Percentiles rank a stretch among this genome's conserved stretches.
These are phyloP conservation scores for Penicillium sp. DNA, from an alignment of 2,329 filamentous ascomycete genomes.

Conservation along the genomic window DNA sequence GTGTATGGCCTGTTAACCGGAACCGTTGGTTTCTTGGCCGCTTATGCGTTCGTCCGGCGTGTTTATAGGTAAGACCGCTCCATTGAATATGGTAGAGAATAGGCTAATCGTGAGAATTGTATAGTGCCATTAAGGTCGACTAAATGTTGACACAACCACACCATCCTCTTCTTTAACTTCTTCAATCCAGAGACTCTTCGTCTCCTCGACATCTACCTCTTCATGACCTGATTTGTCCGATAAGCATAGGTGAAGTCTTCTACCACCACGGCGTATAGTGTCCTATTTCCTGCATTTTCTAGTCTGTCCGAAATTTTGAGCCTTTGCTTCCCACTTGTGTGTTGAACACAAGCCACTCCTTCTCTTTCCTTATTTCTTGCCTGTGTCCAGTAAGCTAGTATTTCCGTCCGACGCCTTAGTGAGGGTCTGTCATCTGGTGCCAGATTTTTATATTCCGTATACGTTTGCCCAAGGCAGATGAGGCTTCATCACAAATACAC, in stretches of 20 bases:
- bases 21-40: conserved; percentile 79
- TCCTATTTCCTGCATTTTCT: conserved; percentile 16
- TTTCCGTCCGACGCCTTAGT: not conserved
- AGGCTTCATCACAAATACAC: not conserved
- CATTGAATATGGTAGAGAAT: not conserved
- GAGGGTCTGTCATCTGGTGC: not conserved
- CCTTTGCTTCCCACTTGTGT: not conserved
- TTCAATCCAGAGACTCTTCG: not conserved
- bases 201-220: not conserved
- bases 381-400: not conserved
- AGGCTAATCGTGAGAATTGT: conserved; percentile 7
- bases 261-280: conserved; percentile 24
- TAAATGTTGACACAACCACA: conserved; percentile 12
- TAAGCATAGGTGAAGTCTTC: conserved; percentile 23
- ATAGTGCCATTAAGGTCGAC: conserved; percentile 39
- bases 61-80: conserved; percentile 68
- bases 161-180: not conserved
- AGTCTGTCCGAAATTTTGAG: not conserved
- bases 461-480: not conserved
- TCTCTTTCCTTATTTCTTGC: not conserved
- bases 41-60: conserved; percentile 78
- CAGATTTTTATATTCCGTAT: not conserved
- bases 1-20: conserved; percentile 80
- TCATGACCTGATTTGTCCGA: conserved; percentile 18
- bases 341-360: not conserved